These are phyloP conservation scores for Penicillium chermesinum DNA, from an alignment of 495 filamentous ascomycete species.

Conservation along the genomic window DNA sequence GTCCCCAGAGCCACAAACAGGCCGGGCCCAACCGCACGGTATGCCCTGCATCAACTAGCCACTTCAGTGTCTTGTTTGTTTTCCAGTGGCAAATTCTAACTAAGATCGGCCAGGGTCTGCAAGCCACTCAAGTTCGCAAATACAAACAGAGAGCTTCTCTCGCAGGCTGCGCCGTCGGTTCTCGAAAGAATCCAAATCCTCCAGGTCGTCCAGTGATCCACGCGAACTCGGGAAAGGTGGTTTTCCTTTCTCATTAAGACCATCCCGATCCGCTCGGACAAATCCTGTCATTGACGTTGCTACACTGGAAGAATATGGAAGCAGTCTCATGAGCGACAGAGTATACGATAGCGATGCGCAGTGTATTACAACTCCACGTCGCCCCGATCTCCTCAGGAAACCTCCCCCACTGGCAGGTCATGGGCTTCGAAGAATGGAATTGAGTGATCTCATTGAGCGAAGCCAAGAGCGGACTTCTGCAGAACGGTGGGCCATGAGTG, in stretches of 20 bases:
- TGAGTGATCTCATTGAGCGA: slow-evolving; percentile 19
- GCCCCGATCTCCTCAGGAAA: slow-evolving; percentile 3
- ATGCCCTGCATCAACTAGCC: neutral
- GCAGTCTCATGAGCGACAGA: slow-evolving; percentile 39
- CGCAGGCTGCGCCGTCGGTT: slow-evolving; percentile 33
- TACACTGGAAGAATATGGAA: slow-evolving; percentile 20
- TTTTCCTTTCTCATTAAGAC: slow-evolving; percentile 20
- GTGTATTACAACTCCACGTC: slow-evolving; percentile 30
- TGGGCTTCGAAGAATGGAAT: slow-evolving; percentile 6
- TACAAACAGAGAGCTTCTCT: slow-evolving; percentile 21
- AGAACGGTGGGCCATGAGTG: slow-evolving; percentile 6
- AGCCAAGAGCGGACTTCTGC: slow-evolving; percentile 16
- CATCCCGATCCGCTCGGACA: slow-evolving; percentile 11
- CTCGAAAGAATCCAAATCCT: slow-evolving; percentile 26
- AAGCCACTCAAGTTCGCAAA: neutral
- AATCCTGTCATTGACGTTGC: slow-evolving; percentile 1
- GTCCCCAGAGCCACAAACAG: neutral
- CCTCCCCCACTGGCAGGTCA: slow-evolving; percentile 7
- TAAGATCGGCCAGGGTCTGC: neutral
- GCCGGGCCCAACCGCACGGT: slow-evolving; percentile 2
- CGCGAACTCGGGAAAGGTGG: slow-evolving; percentile 9
- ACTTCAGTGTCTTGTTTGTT: too few species aligned
- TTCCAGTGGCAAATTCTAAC: too few species aligned
- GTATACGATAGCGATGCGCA: slow-evolving; percentile 47
- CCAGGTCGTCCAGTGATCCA: slow-evolving; percentile 1